phyloP scores from a whole-genome alignment of 345 rosid species.

The Eucalyptus cloeziana region DNA sequence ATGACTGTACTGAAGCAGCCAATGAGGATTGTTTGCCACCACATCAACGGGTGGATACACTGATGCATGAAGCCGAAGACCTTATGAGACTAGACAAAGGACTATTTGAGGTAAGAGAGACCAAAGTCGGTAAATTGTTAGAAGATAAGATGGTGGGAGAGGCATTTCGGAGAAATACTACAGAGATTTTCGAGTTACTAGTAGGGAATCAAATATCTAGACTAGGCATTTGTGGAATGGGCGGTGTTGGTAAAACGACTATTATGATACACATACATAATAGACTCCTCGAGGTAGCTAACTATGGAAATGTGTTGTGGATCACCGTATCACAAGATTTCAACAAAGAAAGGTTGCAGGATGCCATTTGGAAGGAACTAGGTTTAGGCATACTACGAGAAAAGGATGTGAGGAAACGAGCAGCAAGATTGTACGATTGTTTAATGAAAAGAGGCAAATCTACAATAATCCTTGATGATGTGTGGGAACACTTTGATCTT shows the following conservation, averaged over 20 bases:
- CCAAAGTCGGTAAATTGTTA: rapidly evolving
- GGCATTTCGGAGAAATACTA: not conserved
- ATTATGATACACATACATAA: not conserved
- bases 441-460: not conserved
- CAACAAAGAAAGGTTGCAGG: not conserved
- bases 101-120: too few species aligned
- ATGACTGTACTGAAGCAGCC: rapidly evolving
- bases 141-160: rapidly evolving
- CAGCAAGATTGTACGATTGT: not conserved
- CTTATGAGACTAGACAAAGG: rapidly evolving
- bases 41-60: rapidly evolving
- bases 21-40: rapidly evolving
- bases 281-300: not conserved
- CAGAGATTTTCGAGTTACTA: not conserved
- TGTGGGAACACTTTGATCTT: not conserved
- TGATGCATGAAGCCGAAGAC: rapidly evolving
- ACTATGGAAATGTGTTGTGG: not conserved
- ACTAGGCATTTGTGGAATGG: not conserved
- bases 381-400: rapidly evolving
- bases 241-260: not conserved
- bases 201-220: not conserved
- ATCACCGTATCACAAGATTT: not conserved
- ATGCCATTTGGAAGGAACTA: rapidly evolving
- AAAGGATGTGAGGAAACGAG: not conserved
- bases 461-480: not conserved